Percentiles rank a stretch among this genome's conserved stretches.
phyloP scores from a whole-genome alignment of 768 basidiomycete species.

The Calocera cornea region DNA sequence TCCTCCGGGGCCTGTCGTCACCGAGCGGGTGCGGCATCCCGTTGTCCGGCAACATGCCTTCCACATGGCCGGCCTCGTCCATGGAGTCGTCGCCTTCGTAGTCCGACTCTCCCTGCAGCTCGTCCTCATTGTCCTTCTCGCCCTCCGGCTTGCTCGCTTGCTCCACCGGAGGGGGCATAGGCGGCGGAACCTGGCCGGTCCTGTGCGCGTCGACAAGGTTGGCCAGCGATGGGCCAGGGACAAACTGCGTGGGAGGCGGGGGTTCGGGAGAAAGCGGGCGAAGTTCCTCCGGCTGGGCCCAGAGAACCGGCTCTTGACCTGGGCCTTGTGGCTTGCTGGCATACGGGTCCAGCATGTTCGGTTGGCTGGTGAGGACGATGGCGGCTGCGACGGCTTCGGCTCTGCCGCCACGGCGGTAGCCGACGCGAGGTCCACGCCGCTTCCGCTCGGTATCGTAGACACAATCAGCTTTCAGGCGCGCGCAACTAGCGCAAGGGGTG shows the following conservation, averaged over 20 bases:
- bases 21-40: neutral
- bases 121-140: neutral
- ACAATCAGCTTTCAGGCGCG: neutral
- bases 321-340: neutral
- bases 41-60: neutral
- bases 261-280: slow-evolving; percentile 4
- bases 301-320: neutral
- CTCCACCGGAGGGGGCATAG: neutral
- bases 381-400: slow-evolving; percentile 3
- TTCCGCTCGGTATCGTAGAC: slow-evolving; percentile 1
- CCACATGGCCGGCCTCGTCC: neutral
- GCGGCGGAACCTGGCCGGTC: neutral
- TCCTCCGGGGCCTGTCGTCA: slow-evolving; percentile 2
- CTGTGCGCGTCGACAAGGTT: neutral
- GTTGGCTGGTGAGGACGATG: neutral
- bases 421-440: neutral
- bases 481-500: slow-evolving; percentile 1
- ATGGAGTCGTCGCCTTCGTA: neutral
- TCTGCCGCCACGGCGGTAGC: slow-evolving; percentile 4
- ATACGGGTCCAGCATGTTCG: neutral
- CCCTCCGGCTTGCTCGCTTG: neutral
- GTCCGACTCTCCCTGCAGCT: neutral
- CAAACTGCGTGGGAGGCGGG: neutral
- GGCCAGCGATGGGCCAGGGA: neutral
- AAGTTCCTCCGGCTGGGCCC: slow-evolving; percentile 1